Conservation (phyloP, 352 stramenopile genomes). For the Phytophthora syringae region DNA sequence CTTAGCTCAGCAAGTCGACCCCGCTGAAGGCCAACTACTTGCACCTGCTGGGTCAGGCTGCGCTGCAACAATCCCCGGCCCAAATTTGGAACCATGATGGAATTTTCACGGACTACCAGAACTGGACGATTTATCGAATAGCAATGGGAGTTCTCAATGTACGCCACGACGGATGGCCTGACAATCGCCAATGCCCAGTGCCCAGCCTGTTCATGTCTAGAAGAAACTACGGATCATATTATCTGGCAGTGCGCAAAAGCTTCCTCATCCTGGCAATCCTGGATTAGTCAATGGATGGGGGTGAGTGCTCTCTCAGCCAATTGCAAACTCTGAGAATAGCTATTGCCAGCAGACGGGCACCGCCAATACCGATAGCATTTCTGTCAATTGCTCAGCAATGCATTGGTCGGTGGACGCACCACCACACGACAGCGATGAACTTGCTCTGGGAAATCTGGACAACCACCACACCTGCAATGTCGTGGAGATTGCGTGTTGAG, state of each 20-base stretch:
- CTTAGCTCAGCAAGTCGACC: constrained; percentile 69
- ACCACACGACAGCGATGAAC: not conserved
- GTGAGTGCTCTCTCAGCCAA: not conserved
- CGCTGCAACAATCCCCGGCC: not conserved
- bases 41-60: constrained; percentile 55
- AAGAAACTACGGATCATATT: not conserved
- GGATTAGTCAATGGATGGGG: not conserved
- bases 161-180: too few species aligned
- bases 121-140: too few species aligned
- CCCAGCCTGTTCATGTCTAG: not conserved
- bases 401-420: not conserved
- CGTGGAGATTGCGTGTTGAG: not conserved
- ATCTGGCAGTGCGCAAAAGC: not conserved
- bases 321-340: too few species aligned
- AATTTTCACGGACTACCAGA: not conserved
- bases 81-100: not conserved
- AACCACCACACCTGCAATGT: too few species aligned
- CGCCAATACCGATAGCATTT: not conserved
- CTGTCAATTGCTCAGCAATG: not conserved
- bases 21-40: constrained; percentile 75
- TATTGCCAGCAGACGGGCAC: too few species aligned
- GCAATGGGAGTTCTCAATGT: too few species aligned
- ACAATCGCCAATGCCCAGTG: not conserved
- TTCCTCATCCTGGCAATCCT: not conserved
- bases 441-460: not conserved